phyloP scores from a whole-genome alignment of 306 rosid genomes.

The Echinosophora koreensis region DNA sequence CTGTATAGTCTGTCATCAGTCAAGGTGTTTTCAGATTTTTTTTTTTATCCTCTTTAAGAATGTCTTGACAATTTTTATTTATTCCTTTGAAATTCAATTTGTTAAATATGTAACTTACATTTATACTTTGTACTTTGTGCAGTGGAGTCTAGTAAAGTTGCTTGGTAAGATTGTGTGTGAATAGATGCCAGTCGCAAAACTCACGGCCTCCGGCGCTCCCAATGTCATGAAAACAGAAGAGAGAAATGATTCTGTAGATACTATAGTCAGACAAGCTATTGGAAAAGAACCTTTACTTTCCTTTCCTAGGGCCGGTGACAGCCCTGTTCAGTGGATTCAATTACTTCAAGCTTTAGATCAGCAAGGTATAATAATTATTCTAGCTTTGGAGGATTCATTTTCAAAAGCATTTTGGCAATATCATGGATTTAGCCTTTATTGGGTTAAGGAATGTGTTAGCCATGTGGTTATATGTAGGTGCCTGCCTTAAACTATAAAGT shows the following conservation, averaged over 20 bases:
- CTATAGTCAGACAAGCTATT: constrained; percentile 74
- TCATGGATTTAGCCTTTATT: constrained; percentile 24
- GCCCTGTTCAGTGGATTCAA: constrained; percentile 85
- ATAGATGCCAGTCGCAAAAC: constrained; percentile 85
- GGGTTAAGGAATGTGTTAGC: constrained; percentile 28
- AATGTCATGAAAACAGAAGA: constrained; percentile 80
- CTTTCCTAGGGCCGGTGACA: constrained; percentile 74
- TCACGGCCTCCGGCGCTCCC: constrained; percentile 57
- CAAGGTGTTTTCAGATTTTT: not conserved
- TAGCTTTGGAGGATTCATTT: constrained; percentile 13
- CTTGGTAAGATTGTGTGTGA: constrained; percentile 45
- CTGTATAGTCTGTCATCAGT: constrained; percentile 11
- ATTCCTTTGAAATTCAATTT: constrained; percentile 29
- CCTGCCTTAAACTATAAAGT: constrained; percentile 18
- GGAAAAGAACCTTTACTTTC: constrained; percentile 82
- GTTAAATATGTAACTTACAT: constrained; percentile 27
- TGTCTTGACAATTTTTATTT: constrained; percentile 6
- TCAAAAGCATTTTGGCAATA: constrained; percentile 17
- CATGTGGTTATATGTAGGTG: constrained; percentile 3
- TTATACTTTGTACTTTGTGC: constrained; percentile 41
- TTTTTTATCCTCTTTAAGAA: not conserved
- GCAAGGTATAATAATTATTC: constrained; percentile 68
- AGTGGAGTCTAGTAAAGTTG: constrained; percentile 47
- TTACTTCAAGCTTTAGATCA: constrained; percentile 88
- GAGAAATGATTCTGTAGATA: constrained; percentile 79